These are phyloP conservation scores for Talaromyces sp. DNA, from an alignment of 2,329 filamentous ascomycete genomes.

Conservation along the genomic window DNA sequence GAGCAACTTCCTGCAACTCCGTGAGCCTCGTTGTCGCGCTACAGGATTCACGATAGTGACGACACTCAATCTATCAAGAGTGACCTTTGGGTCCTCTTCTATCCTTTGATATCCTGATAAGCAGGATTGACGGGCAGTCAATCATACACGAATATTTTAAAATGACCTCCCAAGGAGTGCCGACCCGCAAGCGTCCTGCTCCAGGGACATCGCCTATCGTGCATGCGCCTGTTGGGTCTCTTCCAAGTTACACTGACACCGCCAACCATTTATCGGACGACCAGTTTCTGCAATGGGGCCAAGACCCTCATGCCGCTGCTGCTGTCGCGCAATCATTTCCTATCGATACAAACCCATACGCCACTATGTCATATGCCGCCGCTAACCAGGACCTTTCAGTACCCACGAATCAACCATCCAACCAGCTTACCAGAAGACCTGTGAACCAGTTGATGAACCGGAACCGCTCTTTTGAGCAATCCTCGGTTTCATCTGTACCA, in stretches of 20 bases:
- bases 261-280: conserved; percentile 47
- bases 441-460: conserved; percentile 39
- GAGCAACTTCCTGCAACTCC: background rate
- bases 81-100: conserved; percentile 18
- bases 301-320: conserved; percentile 36
- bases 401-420: conserved; percentile 42
- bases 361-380: conserved; percentile 24
- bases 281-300: conserved; percentile 55
- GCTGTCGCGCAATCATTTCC: conserved; percentile 29
- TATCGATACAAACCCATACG: conserved; percentile 40
- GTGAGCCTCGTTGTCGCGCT: background rate
- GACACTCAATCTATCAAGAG: conserved; percentile 5
- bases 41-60: background rate
- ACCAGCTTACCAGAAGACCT: conserved; percentile 41
- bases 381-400: conserved; percentile 51
- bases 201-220: conserved; percentile 65
- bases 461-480: conserved; percentile 38
- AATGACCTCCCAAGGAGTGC: conserved; percentile 43
- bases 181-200: conserved; percentile 65
- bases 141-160: background rate
- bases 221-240: conserved; percentile 52
- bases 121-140: background rate
- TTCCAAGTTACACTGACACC: conserved; percentile 45
- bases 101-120: background rate
- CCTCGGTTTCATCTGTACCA: conserved; percentile 23